Evolutionary conservation across 2,329 filamentous ascomycete genomes (phyloP).

Genomic region (Stemphylium lycopersici): DNA sequence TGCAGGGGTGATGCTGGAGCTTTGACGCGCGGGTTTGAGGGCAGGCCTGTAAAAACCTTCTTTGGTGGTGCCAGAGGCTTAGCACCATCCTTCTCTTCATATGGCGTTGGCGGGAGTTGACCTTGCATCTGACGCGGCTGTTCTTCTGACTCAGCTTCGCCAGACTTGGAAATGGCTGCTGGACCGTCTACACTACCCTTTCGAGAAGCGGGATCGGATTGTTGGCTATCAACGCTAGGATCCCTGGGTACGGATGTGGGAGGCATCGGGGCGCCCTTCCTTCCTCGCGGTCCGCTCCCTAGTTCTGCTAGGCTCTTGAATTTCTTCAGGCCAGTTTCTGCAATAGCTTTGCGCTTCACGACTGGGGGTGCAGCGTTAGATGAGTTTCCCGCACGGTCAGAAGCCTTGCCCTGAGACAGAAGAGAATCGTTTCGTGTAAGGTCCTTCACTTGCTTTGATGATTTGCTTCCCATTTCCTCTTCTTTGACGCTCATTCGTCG

Average conservation of each 20-base stretch:
- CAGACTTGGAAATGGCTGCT: neutral
- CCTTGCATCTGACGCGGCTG: slow-evolving; percentile 13
- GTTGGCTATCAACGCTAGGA: slow-evolving; percentile 15
- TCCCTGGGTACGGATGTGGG: slow-evolving; percentile 29
- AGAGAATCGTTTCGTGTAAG: slow-evolving; percentile 38
- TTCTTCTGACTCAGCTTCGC: slow-evolving; percentile 5
- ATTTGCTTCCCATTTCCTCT: slow-evolving; percentile 28
- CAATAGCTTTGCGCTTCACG: slow-evolving; percentile 39
- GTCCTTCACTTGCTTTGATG: slow-evolving; percentile 27
- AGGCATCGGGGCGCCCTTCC: slow-evolving; percentile 31
- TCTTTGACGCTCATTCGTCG: slow-evolving; percentile 24
- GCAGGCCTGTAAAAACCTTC: slow-evolving; percentile 35
- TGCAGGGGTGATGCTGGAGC: slow-evolving; percentile 34
- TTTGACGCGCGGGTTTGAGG: slow-evolving; percentile 39
- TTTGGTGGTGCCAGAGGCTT: slow-evolving; percentile 26
- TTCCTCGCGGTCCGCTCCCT: slow-evolving; percentile 37
- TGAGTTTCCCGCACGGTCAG: neutral
- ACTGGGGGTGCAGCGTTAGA: slow-evolving; percentile 5
- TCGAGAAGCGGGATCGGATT: neutral
- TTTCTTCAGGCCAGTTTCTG: slow-evolving; percentile 25
- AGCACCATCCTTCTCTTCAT: slow-evolving; percentile 24
- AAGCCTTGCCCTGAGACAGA: slow-evolving; percentile 27
- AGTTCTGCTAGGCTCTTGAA: slow-evolving; percentile 41
- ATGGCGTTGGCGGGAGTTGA: slow-evolving; percentile 40
- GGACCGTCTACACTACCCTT: slow-evolving; percentile 7